Percentiles rank a stretch among this genome's conserved stretches.
phyloP scores from a whole-genome alignment of 2,329 filamentous ascomycete genomes.

The Cordyceps javanica region DNA sequence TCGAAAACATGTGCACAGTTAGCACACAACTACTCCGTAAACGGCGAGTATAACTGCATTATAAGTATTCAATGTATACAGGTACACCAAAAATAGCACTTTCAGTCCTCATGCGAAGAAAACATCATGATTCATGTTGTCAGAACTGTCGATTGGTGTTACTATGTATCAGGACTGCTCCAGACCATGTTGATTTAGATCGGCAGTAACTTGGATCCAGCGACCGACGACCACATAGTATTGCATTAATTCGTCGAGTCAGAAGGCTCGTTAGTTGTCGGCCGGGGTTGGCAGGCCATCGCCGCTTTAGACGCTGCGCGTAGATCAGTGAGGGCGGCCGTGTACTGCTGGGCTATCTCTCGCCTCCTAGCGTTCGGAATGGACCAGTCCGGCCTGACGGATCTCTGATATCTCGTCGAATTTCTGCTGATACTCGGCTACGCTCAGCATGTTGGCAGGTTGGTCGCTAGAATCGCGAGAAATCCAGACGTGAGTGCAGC shows the following conservation, averaged over 20 bases:
- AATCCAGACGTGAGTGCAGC: background rate
- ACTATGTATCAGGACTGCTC: too few species aligned
- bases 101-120: too few species aligned
- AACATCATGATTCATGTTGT: too few species aligned
- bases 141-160: too few species aligned
- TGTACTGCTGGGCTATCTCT: conserved; percentile 10
- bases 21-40: too few species aligned
- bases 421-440: conserved; percentile 13
- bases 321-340: conserved; percentile 3
- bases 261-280: background rate
- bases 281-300: background rate
- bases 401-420: conserved; percentile 13
- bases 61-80: too few species aligned
- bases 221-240: background rate
- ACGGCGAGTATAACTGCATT: too few species aligned
- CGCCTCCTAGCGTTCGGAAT: conserved; percentile 11
- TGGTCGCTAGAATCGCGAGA: background rate
- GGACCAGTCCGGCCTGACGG: conserved; percentile 8
- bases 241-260: background rate
- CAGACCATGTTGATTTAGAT: too few species aligned
- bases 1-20: too few species aligned
- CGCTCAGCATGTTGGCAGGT: conserved; percentile 12
- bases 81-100: too few species aligned
- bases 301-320: conserved; percentile 7
- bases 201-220: background rate